phyloP scores from a whole-genome alignment of 768 basidiomycete species.

The Russula earlei region DNA sequence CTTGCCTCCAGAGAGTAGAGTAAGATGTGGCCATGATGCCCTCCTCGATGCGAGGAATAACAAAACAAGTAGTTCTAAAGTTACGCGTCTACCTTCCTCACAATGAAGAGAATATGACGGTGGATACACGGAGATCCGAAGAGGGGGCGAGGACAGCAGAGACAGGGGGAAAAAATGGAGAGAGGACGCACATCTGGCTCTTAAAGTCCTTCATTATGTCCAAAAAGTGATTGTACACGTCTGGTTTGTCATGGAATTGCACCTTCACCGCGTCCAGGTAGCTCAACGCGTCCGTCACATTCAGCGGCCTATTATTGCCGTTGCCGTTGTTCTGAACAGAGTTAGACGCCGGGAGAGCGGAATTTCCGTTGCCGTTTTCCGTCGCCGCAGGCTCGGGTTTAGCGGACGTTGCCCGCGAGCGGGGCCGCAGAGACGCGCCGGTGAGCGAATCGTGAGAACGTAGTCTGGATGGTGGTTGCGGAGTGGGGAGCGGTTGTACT shows the following conservation, averaged over 20 bases:
- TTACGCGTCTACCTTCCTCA: not conserved
- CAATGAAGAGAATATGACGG: not conserved
- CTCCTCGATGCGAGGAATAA: not conserved
- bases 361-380: not conserved
- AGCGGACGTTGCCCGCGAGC: slow-evolving; percentile 14
- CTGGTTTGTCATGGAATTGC: slow-evolving; percentile 82
- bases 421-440: slow-evolving; percentile 2
- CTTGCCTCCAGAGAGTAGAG: not conserved
- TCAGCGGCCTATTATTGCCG: slow-evolving; percentile 53
- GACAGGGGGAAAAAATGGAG: not conserved
- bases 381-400: slow-evolving; percentile 1
- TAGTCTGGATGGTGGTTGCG: not conserved
- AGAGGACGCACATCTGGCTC: slow-evolving; percentile 67
- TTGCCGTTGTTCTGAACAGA: slow-evolving; percentile 20
- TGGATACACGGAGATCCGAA: not conserved
- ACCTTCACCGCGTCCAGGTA: slow-evolving; percentile 93
- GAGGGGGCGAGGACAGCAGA: not conserved
- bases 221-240: slow-evolving; percentile 89
- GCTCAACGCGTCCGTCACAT: slow-evolving; percentile 87
- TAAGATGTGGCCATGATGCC: not conserved
- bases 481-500: not conserved
- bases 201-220: slow-evolving; percentile 99
- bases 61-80: not conserved
- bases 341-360: not conserved
- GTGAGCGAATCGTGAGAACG: slow-evolving; percentile 14